Conservation (phyloP, 352 stramenopile genomes). For the Peronospora belbahrii region DNA sequence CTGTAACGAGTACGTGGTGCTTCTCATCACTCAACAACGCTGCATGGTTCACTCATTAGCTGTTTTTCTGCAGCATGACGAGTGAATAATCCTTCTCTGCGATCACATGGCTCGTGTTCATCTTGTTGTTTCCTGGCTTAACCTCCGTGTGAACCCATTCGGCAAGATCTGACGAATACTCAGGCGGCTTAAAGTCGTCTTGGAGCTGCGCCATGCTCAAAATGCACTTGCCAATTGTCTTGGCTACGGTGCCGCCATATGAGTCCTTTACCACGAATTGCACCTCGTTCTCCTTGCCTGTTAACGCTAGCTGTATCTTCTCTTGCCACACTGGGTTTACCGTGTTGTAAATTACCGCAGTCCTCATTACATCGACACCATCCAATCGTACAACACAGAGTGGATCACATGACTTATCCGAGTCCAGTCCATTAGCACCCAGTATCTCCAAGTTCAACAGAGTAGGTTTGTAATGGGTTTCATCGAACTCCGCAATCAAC, state of each 20-base stretch:
- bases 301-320: slow-evolving; percentile 51
- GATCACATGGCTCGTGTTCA: slow-evolving; percentile 73
- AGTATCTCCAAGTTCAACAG: slow-evolving; percentile 62
- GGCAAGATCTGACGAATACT: slow-evolving; percentile 65
- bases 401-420: slow-evolving; percentile 70
- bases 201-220: slow-evolving; percentile 65
- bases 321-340: slow-evolving; percentile 78
- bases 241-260: slow-evolving; percentile 68
- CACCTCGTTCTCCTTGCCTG: slow-evolving; percentile 46
- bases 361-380: slow-evolving; percentile 58
- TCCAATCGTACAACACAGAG: slow-evolving; percentile 70
- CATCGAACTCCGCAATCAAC: slow-evolving; percentile 66
- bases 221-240: slow-evolving; percentile 70
- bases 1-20: slow-evolving; percentile 65
- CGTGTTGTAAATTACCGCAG: slow-evolving; percentile 78
- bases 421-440: slow-evolving; percentile 58
- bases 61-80: slow-evolving; percentile 54
- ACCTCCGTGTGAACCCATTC: slow-evolving; percentile 78
- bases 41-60: slow-evolving; percentile 20
- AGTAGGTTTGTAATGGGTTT: slow-evolving; percentile 50
- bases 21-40: slow-evolving; percentile 38
- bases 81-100: slow-evolving; percentile 75
- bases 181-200: slow-evolving; percentile 66
- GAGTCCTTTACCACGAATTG: slow-evolving; percentile 82
- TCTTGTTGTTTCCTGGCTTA: slow-evolving; percentile 68